phyloP scores from a whole-genome alignment of 805 yeast genomes.

The Nakazawaea wickerhamii region DNA sequence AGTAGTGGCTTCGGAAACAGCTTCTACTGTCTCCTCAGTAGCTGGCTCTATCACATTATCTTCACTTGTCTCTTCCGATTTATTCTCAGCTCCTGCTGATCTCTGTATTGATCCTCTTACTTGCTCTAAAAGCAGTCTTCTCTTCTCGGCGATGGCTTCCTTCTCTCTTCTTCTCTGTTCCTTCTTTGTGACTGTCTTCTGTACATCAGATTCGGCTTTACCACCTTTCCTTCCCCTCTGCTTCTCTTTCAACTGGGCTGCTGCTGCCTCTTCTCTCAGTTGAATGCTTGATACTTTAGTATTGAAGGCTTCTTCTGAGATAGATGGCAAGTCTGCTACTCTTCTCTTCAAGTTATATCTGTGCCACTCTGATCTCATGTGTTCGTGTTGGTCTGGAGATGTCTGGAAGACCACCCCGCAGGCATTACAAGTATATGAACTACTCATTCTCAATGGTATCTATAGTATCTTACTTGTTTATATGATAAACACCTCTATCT shows the following conservation, averaged over 20 bases:
- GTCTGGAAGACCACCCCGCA: conserved; percentile 36
- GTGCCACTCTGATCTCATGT: conserved; percentile 48
- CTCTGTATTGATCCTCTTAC: conserved; percentile 38
- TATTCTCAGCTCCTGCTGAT: conserved; percentile 24
- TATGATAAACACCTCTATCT: no score
- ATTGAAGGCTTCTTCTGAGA: conserved; percentile 30
- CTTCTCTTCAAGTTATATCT: conserved; percentile 44
- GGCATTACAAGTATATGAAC: conserved; percentile 36
- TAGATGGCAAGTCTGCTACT: conserved; percentile 41
- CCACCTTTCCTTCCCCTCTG: conserved; percentile 17
- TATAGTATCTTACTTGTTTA: no score
- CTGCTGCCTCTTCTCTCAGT: conserved; percentile 4
- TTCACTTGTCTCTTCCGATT: not conserved
- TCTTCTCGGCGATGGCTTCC: conserved; percentile 44
- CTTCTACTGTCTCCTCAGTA: conserved; percentile 15
- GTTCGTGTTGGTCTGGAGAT: conserved; percentile 38
- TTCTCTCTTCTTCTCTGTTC: conserved; percentile 45
- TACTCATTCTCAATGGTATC: not conserved
- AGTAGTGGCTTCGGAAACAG: conserved; percentile 17
- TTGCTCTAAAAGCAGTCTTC: conserved; percentile 39
- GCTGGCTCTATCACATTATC: conserved; percentile 10
- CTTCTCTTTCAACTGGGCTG: not conserved
- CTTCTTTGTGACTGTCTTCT: conserved; percentile 36
- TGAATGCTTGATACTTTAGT: conserved; percentile 9
- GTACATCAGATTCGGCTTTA: conserved; percentile 17